These are phyloP conservation scores for Starmerella floris DNA, from an alignment of 805 yeast genomes.

Conservation along the genomic window DNA sequence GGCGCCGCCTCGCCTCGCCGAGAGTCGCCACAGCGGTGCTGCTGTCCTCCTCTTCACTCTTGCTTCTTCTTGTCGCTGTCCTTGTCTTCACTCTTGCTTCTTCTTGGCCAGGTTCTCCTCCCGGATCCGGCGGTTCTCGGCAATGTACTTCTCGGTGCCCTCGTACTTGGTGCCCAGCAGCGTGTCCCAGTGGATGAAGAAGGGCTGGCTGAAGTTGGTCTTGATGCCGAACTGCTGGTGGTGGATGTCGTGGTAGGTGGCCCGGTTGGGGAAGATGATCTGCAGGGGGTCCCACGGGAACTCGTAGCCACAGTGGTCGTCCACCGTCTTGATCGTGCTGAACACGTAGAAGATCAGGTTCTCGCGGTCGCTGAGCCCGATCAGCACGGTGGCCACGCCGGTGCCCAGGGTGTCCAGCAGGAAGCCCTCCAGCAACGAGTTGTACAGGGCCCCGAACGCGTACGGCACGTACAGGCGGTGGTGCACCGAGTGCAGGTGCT, in stretches of 20 bases:
- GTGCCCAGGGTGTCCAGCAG: slow-evolving; percentile 85
- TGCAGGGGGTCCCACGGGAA: slow-evolving; percentile 88
- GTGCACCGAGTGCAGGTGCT: slow-evolving; percentile 81
- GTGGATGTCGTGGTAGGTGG: slow-evolving; percentile 93
- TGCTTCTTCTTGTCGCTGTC: slow-evolving; percentile 15
- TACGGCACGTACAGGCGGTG: slow-evolving; percentile 91
- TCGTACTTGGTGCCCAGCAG: slow-evolving; percentile 58
- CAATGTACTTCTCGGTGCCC: slow-evolving; percentile 49
- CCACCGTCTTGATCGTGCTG: slow-evolving; percentile 91
- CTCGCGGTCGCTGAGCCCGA: slow-evolving; percentile 64
- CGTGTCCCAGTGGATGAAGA: slow-evolving; percentile 87
- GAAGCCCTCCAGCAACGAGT: slow-evolving; percentile 89
- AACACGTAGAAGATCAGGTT: slow-evolving; percentile 60
- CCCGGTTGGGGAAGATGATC: slow-evolving; percentile 80
- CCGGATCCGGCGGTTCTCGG: slow-evolving; percentile 53
- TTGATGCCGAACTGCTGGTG: slow-evolving; percentile 94
- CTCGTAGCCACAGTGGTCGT: slow-evolving; percentile 97
- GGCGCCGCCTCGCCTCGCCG: no score
- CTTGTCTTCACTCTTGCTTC: slow-evolving; percentile 13
- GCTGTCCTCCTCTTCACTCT: no score
- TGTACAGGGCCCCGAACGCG: slow-evolving; percentile 91
- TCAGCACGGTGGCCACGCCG: slow-evolving; percentile 58
- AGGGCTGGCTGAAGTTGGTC: slow-evolving; percentile 88
- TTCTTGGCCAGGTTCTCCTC: slow-evolving; percentile 40
- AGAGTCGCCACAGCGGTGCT: no score